These are phyloP conservation scores for Aegle marmelos DNA, from an alignment of 345 rosid species.

Conservation along the genomic window DNA sequence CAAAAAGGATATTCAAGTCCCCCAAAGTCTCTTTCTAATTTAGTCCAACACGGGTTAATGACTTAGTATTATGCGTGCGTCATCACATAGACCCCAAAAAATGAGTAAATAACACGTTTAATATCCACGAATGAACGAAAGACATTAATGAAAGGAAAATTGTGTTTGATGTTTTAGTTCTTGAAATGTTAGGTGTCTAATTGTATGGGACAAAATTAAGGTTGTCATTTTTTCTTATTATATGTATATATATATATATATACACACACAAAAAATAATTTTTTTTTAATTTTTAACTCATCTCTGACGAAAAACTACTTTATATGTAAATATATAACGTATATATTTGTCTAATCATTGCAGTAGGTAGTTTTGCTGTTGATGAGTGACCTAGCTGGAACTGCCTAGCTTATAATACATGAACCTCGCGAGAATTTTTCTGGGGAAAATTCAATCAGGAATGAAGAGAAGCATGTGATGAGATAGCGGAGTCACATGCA, in stretches of 20 bases:
- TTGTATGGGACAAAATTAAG: no score
- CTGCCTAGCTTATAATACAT: background rate
- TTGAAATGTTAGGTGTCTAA: background rate
- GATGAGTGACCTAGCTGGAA: background rate
- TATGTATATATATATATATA: no score
- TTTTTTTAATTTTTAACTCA: no score
- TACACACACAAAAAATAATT: no score
- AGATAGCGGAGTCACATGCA: slow-evolving; percentile 8
- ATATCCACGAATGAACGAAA: no score
- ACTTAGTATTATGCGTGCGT: background rate
- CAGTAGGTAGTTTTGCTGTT: slow-evolving; percentile 18
- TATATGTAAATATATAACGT: no score
- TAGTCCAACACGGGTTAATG: background rate
- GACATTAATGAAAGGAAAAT: background rate
- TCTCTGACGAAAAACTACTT: no score
- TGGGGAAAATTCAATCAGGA: background rate
- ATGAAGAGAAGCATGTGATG: slow-evolving; percentile 17
- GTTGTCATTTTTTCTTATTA: no score
- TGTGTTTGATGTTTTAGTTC: background rate
- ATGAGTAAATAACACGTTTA: no score
- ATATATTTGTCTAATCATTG: background rate
- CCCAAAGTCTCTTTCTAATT: no score
- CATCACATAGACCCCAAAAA: background rate
- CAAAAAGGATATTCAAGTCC: background rate
- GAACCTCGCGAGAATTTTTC: background rate